These are phyloP conservation scores for Amanita pseudoporphyria DNA, from an alignment of 768 basidiomycete genomes.

Conservation along the genomic window DNA sequence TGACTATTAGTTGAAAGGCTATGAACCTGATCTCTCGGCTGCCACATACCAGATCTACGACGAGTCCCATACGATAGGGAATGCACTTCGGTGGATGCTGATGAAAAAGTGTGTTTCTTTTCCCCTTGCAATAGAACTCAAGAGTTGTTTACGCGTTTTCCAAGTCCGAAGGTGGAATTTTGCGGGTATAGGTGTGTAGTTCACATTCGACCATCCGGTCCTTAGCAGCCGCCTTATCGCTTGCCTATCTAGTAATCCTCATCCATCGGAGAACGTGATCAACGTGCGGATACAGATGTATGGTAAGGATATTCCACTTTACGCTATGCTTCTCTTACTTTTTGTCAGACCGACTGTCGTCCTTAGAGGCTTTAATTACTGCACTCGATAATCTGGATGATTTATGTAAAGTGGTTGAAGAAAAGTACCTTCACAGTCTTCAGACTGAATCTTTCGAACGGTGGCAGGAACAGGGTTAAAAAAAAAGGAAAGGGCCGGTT, in stretches of 20 bases:
- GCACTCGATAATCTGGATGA: conserved; percentile 74
- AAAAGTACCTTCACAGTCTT: conserved; percentile 55
- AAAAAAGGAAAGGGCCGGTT: not conserved
- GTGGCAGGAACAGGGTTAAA: conserved; percentile 62
- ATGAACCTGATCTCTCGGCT: conserved; percentile 70
- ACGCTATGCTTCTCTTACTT: not conserved
- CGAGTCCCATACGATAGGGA: conserved; percentile 95
- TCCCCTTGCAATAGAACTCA: not conserved
- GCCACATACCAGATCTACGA: conserved; percentile 90
- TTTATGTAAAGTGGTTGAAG: conserved; percentile 63
- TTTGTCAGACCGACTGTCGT: conserved; percentile 74
- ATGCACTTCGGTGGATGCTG: conserved; percentile 92
- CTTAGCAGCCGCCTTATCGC: conserved; percentile 2
- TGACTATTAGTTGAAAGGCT: conserved; percentile 72
- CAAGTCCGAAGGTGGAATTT: conserved; percentile 92
- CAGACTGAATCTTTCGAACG: conserved; percentile 42
- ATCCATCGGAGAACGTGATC: conserved; percentile 95
- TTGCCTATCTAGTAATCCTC: conserved; percentile 54
- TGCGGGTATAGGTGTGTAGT: conserved; percentile 95
- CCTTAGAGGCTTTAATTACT: conserved; percentile 66
- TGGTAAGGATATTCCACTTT: conserved; percentile 44
- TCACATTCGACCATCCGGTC: conserved; percentile 10
- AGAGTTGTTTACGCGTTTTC: conserved; percentile 6
- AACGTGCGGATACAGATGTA: conserved; percentile 99
- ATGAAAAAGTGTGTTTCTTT: conserved; percentile 84